phyloP scores from a whole-genome alignment of 176 grass and related monocot species.

The Calamus simplicifolius region DNA sequence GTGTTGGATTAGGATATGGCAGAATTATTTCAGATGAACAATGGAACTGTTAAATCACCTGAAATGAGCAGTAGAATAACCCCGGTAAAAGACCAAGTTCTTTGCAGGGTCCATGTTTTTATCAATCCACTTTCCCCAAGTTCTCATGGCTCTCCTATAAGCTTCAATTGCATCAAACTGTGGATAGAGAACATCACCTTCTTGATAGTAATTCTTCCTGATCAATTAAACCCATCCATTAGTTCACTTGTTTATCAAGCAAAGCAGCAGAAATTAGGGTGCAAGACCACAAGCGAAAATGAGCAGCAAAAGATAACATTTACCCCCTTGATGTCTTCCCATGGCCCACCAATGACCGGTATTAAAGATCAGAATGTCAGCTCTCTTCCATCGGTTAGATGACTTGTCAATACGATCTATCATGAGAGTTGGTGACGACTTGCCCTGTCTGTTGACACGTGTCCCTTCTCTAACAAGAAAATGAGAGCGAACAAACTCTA shows the following conservation, averaged over 20 bases:
- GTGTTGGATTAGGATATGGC: too few species aligned
- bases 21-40: too few species aligned
- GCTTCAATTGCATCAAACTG: constrained; percentile 67
- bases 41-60: constrained; percentile 23
- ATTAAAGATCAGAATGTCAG: constrained; percentile 83
- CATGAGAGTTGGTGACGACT: constrained; percentile 72
- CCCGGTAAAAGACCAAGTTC: constrained; percentile 74
- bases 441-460: constrained; percentile 53
- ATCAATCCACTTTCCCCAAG: constrained; percentile 85
- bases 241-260: too few species aligned
- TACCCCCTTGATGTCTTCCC: constrained; percentile 91
- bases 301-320: not conserved
- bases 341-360: constrained; percentile 99
- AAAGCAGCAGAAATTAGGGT: too few species aligned
- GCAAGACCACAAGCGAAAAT: not conserved
- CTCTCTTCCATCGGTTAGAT: constrained; percentile 67
- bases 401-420: constrained; percentile 85
- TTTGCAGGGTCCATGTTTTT: constrained; percentile 51
- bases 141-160: constrained; percentile 56
- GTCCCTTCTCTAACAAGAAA: constrained; percentile 76
- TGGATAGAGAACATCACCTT: constrained; percentile 54
- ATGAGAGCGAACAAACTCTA: constrained; percentile 93
- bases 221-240: not conserved
- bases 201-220: constrained; percentile 85
- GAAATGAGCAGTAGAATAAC: constrained; percentile 89